Evolutionary conservation across 1,284 basidiomycete genomes (phyloP).

Genomic region (Apiotrichum veenhuisii): DNA sequence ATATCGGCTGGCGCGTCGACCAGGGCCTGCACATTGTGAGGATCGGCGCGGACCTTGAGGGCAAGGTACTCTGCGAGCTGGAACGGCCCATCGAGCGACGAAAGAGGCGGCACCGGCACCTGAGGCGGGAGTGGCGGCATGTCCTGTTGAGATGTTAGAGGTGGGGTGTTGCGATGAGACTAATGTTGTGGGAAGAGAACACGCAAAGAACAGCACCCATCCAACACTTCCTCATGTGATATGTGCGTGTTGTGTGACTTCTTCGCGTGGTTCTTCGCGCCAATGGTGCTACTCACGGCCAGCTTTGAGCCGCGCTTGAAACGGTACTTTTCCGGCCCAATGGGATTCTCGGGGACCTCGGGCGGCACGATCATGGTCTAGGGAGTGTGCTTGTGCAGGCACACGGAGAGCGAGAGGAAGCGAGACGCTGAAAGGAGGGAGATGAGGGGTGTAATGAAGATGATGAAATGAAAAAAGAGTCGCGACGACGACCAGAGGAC

Average conservation of each 20-base stretch:
- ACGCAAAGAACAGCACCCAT: neutral
- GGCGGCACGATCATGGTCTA: slow-evolving; percentile 26
- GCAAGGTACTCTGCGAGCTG: slow-evolving; percentile 94
- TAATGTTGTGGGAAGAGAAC: neutral
- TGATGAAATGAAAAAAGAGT: neutral
- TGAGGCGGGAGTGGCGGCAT: slow-evolving; percentile 26
- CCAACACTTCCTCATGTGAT: no score
- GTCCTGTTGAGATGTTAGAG: slow-evolving; percentile 22
- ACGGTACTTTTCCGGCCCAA: slow-evolving; percentile 18
- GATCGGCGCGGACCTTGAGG: slow-evolving; percentile 74
- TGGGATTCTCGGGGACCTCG: slow-evolving; percentile 8
- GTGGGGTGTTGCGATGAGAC: neutral
- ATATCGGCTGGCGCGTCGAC: slow-evolving; percentile 62
- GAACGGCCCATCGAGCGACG: slow-evolving; percentile 74
- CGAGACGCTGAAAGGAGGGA: neutral
- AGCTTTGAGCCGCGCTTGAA: slow-evolving; percentile 32
- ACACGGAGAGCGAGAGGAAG: neutral
- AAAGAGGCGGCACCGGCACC: slow-evolving; percentile 33
- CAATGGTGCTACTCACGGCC: slow-evolving; percentile 20
- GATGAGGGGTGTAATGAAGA: neutral
- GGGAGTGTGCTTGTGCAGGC: neutral
- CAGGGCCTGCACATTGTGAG: slow-evolving; percentile 80
- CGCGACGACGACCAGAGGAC: neutral
- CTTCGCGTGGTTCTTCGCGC: no score
- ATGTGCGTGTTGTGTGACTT: no score